Percentiles rank a stretch among this genome's conserved stretches.
Conservation (phyloP, 1,284 basidiomycete species). For the Fomitopsis betulina region DNA sequence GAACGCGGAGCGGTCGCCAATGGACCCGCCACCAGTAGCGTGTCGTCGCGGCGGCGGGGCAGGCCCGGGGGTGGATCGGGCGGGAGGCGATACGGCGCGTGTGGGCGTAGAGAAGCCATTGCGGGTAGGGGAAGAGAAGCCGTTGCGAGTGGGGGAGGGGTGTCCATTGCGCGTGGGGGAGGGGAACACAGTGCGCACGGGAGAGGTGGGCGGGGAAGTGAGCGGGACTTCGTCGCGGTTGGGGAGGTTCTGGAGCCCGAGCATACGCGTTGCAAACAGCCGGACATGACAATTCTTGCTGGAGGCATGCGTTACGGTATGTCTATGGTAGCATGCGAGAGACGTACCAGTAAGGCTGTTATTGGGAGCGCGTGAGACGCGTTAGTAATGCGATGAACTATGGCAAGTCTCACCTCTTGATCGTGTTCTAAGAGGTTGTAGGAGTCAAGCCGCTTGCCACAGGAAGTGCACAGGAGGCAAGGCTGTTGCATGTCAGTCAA, state of each 20-base stretch:
- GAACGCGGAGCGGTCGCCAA: constrained; percentile 8
- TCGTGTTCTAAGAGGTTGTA: constrained; percentile 71
- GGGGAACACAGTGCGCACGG: constrained; percentile 20
- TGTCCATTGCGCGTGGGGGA: constrained; percentile 19
- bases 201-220: constrained; percentile 19
- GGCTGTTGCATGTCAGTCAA: constrained; percentile 35
- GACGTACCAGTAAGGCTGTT: constrained; percentile 61
- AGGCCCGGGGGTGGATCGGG: constrained; percentile 11
- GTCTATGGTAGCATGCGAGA: background rate
- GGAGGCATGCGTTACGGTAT: background rate
- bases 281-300: constrained; percentile 74
- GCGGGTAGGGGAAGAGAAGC: constrained; percentile 21
- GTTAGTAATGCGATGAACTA: background rate
- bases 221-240: constrained; percentile 32
- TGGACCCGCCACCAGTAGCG: constrained; percentile 22
- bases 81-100: constrained; percentile 14
- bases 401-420: constrained; percentile 50
- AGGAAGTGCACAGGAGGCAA: constrained; percentile 67
- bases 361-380: background rate
- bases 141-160: constrained; percentile 18
- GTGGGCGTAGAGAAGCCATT: constrained; percentile 17
- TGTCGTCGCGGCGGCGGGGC: constrained; percentile 28
- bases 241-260: constrained; percentile 71
- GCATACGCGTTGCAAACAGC: constrained; percentile 67
- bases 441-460: constrained; percentile 72